These are phyloP conservation scores for Colletotrichum orbiculare DNA, from an alignment of 2,329 filamentous ascomycete genomes.

Conservation along the genomic window DNA sequence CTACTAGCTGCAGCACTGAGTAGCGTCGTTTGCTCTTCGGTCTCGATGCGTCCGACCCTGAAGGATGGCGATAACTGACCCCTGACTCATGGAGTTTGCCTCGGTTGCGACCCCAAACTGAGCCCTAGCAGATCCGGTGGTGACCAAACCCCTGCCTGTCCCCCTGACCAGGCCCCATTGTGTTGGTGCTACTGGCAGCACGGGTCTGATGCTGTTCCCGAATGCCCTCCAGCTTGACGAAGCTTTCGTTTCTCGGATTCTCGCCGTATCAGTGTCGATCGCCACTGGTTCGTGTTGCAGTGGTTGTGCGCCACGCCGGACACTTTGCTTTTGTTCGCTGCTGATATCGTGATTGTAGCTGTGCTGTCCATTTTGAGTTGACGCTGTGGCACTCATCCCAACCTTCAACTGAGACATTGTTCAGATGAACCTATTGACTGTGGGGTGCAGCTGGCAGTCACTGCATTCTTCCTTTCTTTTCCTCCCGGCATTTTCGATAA, in stretches of 20 bases:
- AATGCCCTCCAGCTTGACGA: background rate
- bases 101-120: conserved; percentile 7
- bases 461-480: conserved; percentile 5
- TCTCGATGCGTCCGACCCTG: background rate
- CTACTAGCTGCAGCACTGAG: background rate
- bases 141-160: conserved; percentile 8
- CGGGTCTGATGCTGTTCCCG: conserved; percentile 15
- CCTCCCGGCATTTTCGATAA: conserved; percentile 14
- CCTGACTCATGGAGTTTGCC: conserved; percentile 22
- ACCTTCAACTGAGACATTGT: too few relatives aligned
- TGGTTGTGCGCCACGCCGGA: background rate
- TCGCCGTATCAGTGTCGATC: background rate
- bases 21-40: background rate
- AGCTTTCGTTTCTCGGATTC: background rate
- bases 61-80: conserved; percentile 1
- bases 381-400: background rate
- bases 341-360: background rate
- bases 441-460: conserved; percentile 2
- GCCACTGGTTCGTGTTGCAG: background rate
- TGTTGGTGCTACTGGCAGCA: conserved; percentile 12
- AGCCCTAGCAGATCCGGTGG: conserved; percentile 11
- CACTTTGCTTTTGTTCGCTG: background rate
- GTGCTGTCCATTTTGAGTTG: conserved; percentile 11
- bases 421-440: conserved; percentile 3
- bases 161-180: conserved; percentile 13